These are phyloP conservation scores for Lizonia empirigonia DNA, from an alignment of 2,329 filamentous ascomycete genomes.

Conservation along the genomic window DNA sequence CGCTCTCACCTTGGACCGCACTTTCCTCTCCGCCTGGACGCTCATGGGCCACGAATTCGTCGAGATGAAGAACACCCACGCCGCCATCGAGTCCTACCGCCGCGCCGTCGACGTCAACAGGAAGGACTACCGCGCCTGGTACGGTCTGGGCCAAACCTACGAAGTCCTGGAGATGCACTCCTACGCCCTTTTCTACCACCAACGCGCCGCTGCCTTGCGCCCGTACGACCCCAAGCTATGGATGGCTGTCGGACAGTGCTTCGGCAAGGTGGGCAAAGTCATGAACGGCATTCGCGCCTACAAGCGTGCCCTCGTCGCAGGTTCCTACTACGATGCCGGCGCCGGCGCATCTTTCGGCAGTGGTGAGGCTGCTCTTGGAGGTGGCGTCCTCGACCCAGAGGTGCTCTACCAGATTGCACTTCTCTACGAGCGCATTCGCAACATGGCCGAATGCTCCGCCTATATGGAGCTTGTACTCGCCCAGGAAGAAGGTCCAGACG, in stretches of 20 bases:
- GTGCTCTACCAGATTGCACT: conserved; percentile 86
- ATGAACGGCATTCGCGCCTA: conserved; percentile 94
- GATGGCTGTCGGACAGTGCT: conserved; percentile 91
- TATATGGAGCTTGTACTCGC: conserved; percentile 97
- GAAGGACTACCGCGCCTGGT: conserved; percentile 97
- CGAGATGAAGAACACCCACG: conserved; percentile 97
- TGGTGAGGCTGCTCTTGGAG: conserved; percentile 53
- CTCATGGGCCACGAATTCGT: conserved; percentile 99
- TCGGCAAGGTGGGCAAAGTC: conserved; percentile 84
- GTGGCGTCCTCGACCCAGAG: conserved; percentile 79
- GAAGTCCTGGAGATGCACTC: conserved; percentile 98
- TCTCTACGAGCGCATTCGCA: conserved; percentile 81
- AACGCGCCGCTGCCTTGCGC: conserved; percentile 88
- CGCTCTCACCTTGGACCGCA: conserved; percentile 85
- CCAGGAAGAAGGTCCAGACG: conserved; percentile 76
- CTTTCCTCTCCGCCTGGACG: conserved; percentile 94
- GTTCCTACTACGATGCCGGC: conserved; percentile 79
- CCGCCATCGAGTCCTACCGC: conserved; percentile 94
- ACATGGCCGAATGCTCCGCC: conserved; percentile 78
- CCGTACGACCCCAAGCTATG: conserved; percentile 99
- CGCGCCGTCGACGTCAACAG: conserved; percentile 95
- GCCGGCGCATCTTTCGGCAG: conserved; percentile 55
- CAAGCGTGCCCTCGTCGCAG: conserved; percentile 87
- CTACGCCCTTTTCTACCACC: conserved; percentile 97
- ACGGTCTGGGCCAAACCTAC: conserved; percentile 94